Evolutionary conservation across 257 asterid genomes (phyloP).

Genomic region (Paraleonurus japonicus): DNA sequence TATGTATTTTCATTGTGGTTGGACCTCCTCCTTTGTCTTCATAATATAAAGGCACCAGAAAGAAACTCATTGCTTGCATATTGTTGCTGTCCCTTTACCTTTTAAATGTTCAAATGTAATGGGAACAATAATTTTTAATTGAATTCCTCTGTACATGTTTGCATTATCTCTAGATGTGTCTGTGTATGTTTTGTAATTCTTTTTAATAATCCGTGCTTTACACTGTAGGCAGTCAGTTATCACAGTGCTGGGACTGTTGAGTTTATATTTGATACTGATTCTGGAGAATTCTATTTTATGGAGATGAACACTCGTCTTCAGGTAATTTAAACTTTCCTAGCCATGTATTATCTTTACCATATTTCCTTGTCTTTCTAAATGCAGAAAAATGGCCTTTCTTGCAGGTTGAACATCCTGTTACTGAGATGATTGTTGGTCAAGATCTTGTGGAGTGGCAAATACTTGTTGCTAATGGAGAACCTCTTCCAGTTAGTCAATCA

Average conservation of each 20-base stretch:
- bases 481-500: constrained; percentile 81
- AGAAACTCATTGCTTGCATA: background rate
- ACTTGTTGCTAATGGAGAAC: constrained; percentile 92
- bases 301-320: constrained; percentile 99
- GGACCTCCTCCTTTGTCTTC: background rate
- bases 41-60: background rate
- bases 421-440: constrained; percentile 98
- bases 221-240: constrained; percentile 82
- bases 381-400: constrained; percentile 21
- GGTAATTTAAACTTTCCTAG: constrained; percentile 47
- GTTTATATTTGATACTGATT: constrained; percentile 84
- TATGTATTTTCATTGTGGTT: background rate
- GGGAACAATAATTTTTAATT: background rate
- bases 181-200: background rate
- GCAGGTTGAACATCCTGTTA: constrained; percentile 98
- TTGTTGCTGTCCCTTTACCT: background rate
- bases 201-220: constrained; percentile 24
- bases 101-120: background rate
- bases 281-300: constrained; percentile 93
- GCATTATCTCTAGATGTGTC: background rate
- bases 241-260: constrained; percentile 97
- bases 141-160: constrained; percentile 3
- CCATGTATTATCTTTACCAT: constrained; percentile 18
- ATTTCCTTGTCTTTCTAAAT: constrained; percentile 21
- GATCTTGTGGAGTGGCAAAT: constrained; percentile 99